Conservation (phyloP, 2,329 filamentous ascomycete species). For the Talaromyces sp. region DNA sequence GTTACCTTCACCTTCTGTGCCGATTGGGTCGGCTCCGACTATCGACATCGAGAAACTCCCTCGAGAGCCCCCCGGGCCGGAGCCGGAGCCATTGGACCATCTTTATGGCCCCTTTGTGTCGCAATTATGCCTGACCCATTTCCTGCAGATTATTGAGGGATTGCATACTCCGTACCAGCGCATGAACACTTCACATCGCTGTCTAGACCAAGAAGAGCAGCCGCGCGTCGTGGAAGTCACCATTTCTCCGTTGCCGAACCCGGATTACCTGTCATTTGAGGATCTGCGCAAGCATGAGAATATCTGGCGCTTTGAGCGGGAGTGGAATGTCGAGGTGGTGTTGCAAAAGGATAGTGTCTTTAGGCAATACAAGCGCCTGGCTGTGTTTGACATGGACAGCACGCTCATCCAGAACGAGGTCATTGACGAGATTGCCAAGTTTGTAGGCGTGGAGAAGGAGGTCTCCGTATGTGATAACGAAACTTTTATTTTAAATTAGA, state of each 20-base stretch:
- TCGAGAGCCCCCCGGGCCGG: constrained; percentile 49
- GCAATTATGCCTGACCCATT: constrained; percentile 52
- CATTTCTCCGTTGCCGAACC: constrained; percentile 46
- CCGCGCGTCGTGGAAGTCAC: constrained; percentile 50
- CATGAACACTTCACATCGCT: constrained; percentile 43
- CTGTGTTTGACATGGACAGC: constrained; percentile 98
- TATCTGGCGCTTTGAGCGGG: constrained; percentile 76
- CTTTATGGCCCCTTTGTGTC: constrained; percentile 51
- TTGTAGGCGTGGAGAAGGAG: constrained; percentile 72
- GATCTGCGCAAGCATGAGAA: constrained; percentile 75
- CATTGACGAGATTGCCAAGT: constrained; percentile 87
- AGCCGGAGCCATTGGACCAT: constrained; percentile 51
- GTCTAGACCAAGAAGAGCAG: constrained; percentile 42
- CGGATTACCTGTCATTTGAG: constrained; percentile 48
- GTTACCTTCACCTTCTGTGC: constrained; percentile 36
- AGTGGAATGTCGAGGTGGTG: constrained; percentile 83
- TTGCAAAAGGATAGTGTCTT: constrained; percentile 69
- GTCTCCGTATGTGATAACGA: constrained; percentile 55
- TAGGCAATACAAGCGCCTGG: constrained; percentile 74
- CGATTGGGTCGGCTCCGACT: constrained; percentile 45
- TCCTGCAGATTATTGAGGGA: constrained; percentile 47
- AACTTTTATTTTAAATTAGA: neutral
- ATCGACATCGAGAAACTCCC: constrained; percentile 49
- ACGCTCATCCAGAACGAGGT: constrained; percentile 97
- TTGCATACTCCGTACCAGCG: constrained; percentile 46